Base-by-base conservation (phyloP, 2,329 filamentous ascomycete species). In the Keithomyces neogunnii region DNA sequence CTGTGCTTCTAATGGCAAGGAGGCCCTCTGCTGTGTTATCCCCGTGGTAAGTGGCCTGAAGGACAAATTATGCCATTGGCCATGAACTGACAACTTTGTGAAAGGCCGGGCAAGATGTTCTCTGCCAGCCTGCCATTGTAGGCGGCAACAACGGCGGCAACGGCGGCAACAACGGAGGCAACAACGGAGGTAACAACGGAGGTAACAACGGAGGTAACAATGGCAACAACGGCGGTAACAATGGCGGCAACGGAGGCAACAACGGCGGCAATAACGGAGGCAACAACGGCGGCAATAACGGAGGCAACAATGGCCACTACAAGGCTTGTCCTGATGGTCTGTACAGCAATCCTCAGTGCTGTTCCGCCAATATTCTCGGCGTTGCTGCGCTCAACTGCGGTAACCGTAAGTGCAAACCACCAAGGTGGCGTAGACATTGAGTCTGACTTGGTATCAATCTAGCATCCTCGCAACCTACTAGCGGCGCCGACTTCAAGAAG, bases 361-460 rank as follows among this genome's bases (percentile, higher is more conserved):
- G 53, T 45, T 11, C 4, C 26, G 28, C 46, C 10, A 6, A 31
- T n/a, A 8, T 54, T 30, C 51, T 55, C 5, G 52, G 53, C 19
- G 11, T 55, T 3, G 8, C 45, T 11, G 49, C 45, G 32, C 49
- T 58, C 3, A 51, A 48, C 49, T 58, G 56, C 45, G 1, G 7
- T 2, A 49, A 28, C 9, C 56, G 56, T 58, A 40, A 52, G 56
- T 54, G 49, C 45, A 4, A 45, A 42, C 33, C 29, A 53, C 28
- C 46, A 36, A 43, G 40, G 47, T 3, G 45, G 45, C 3, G 32
- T 3, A 35, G 6, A 35, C 33, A 35, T 32, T 4, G 2, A 3
- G 13, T 35, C 10, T 10, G 33, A 42, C 4, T 31, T 3, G 11
- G 4, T 1, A 30, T 19, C 29, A 9, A 6, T 26, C 26, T 13